Conservation (phyloP, 1,139 yeast genomes). For the Suhomyces terraborum region DNA sequence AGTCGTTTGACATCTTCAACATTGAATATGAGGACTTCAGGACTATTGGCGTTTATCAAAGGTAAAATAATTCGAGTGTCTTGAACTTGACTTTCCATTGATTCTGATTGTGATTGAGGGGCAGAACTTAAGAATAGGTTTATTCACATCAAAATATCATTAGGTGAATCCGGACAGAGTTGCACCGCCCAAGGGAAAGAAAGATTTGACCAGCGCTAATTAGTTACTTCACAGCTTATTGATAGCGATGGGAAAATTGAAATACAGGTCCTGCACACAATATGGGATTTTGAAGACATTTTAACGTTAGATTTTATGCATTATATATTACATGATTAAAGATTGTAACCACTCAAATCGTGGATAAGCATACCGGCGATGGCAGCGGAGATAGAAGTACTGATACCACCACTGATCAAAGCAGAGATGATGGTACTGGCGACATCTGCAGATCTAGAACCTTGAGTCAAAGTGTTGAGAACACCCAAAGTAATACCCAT, state of each 20-base stretch:
- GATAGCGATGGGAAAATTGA: neutral
- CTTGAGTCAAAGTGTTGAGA: constrained; percentile 58
- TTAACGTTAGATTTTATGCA: neutral
- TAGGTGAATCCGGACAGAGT: too few relatives aligned
- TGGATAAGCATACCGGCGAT: constrained; percentile 71
- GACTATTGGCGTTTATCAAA: constrained; percentile 16
- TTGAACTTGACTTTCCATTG: neutral
- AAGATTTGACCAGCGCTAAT: too few relatives aligned
- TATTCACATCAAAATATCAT: too few relatives aligned
- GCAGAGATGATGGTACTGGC: constrained; percentile 53
- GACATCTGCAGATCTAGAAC: constrained; percentile 51
- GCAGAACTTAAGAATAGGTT: too few relatives aligned
- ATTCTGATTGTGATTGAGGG: neutral
- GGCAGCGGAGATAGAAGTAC: constrained; percentile 62
- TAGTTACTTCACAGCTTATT: neutral
- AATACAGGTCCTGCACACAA: neutral
- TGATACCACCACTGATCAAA: constrained; percentile 54
- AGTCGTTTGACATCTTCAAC: constrained; percentile 53
- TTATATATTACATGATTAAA: neutral
- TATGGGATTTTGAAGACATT: too few relatives aligned
- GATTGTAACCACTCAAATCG: constrained; percentile 36
- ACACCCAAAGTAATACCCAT: constrained; percentile 68
- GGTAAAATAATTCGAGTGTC: constrained; percentile 10
- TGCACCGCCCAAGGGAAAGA: too few relatives aligned
- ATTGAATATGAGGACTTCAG: constrained; percentile 49